Evolutionary conservation across 1,284 basidiomycete genomes (phyloP), one percentile per base, ranked within the genome.

Genomic region (Puccinia polysora): DNA sequence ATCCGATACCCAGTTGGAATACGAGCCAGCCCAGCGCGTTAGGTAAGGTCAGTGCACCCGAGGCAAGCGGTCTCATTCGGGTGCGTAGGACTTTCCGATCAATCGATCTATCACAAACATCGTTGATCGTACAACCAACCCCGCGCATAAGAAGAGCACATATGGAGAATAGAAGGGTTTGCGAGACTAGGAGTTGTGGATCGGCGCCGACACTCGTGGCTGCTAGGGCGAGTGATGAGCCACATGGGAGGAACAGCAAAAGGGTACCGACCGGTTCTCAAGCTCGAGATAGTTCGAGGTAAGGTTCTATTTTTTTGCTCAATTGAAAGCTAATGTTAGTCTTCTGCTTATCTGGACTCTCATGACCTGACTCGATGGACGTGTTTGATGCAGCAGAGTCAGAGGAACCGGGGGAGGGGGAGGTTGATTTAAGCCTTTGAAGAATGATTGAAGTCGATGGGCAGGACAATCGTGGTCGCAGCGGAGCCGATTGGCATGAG

Each of bases 71-170:
- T 40, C 88, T 81, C 2, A 81, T 79, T 75, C 84, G 86, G 4
- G 88, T 90, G 63, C 88, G 82, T 75, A 92, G 91, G 62, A 98
- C 96, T 70, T 88, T 86, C 77, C 86, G 87, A 82, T 99, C 96
- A 73, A 97, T 85, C 76, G 90, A 86, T 75, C 84, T 84, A 80
- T 99, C 96, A 94, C 96, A 98, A 87, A 99, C 89, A 79, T 99
- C 96, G 79, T 98, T 98, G 78, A 98, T 96, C 0, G 92, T 97
- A 80, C 96, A 99, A 4, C 96, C 96, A 5, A 96, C 96, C 6
- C 96, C 93, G 20, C 96, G 87, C 96, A 98, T 98, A 69, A 98
- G 85, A 52, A 97, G 78, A 0, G 96, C 92, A 0, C 96, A 96
- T 2, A 89, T 81, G 0, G 90, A 94, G 78, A 98, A 98, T 0